Conservation (phyloP, 2,329 filamentous ascomycete species). For the Alternaria triticimaculans region DNA sequence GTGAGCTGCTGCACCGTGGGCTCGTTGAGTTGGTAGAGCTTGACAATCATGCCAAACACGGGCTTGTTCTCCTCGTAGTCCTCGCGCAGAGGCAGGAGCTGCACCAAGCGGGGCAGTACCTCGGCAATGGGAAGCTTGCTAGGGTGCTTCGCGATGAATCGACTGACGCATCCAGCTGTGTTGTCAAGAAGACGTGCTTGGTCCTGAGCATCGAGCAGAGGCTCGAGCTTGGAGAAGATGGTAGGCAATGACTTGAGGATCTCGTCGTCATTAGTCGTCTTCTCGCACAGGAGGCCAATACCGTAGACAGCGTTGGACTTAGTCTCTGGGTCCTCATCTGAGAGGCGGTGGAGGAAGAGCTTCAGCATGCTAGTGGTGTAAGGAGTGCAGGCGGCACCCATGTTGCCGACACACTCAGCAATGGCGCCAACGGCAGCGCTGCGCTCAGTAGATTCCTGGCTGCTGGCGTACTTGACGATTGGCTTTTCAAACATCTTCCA, state of each 20-base stretch:
- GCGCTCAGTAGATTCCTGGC: slow-evolving; percentile 84
- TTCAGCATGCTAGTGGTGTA: slow-evolving; percentile 80
- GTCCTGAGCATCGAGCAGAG: slow-evolving; percentile 76
- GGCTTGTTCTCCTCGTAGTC: slow-evolving; percentile 97
- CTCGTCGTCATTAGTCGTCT: slow-evolving; percentile 76
- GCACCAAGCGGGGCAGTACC: slow-evolving; percentile 80
- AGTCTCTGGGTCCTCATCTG: slow-evolving; percentile 87
- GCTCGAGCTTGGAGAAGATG: slow-evolving; percentile 86
- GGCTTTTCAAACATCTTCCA: slow-evolving; percentile 98
- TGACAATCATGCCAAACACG: slow-evolving; percentile 87
- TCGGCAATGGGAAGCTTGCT: slow-evolving; percentile 80
- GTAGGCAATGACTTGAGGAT: slow-evolving; percentile 76
- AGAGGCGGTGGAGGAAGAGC: slow-evolving; percentile 82
- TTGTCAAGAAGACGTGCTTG: slow-evolving; percentile 90
- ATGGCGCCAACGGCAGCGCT: slow-evolving; percentile 90
- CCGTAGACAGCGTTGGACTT: slow-evolving; percentile 97
- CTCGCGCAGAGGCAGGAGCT: slow-evolving; percentile 83
- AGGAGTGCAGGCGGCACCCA: slow-evolving; percentile 80
- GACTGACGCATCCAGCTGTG: slow-evolving; percentile 85
- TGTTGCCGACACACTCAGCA: slow-evolving; percentile 86
- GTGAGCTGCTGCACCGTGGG: slow-evolving; percentile 73
- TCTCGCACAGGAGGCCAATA: slow-evolving; percentile 81
- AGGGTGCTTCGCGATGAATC: slow-evolving; percentile 91
- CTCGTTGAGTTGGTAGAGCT: slow-evolving; percentile 78
- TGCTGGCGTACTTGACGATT: slow-evolving; percentile 84